These are phyloP conservation scores for Calonectria henricotiae DNA, from an alignment of 2,329 filamentous ascomycete species.

Conservation along the genomic window DNA sequence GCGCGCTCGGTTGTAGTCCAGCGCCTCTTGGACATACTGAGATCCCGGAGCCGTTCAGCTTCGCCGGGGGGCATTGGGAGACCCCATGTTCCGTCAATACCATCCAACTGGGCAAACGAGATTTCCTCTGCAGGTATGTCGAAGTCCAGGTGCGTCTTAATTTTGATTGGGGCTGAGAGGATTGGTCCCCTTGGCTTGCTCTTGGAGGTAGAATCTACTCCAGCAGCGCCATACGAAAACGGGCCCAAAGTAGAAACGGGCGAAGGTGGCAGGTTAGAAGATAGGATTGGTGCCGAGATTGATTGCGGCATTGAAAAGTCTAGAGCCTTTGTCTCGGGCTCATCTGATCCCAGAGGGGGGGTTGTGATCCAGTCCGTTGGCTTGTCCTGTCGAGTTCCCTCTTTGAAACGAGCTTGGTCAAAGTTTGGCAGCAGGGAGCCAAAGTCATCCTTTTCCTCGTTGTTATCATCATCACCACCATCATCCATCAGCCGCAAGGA, in stretches of 20 bases:
- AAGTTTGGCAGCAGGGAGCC: conserved; percentile 70
- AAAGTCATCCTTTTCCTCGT: conserved; percentile 62
- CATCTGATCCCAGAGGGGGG: conserved; percentile 32
- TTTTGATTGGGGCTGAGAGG: conserved; percentile 58
- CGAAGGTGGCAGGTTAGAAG: conserved; percentile 47
- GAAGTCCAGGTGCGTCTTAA: conserved; percentile 55
- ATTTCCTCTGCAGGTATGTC: conserved; percentile 56
- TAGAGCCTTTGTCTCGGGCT: conserved; percentile 37
- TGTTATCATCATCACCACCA: conserved; percentile 63
- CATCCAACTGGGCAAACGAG: conserved; percentile 57
- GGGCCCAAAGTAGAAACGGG: conserved; percentile 43
- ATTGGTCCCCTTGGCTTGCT: conserved; percentile 51
- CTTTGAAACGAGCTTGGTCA: conserved; percentile 59
- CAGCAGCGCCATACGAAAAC: conserved; percentile 44
- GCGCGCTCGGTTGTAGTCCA: conserved; percentile 71
- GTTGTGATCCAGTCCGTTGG: conserved; percentile 10
- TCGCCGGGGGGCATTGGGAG: conserved; percentile 63
- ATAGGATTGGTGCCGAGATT: conserved; percentile 41
- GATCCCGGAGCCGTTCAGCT: conserved; percentile 65
- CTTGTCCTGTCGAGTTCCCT: conserved; percentile 41
- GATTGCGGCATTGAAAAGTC: conserved; percentile 46
- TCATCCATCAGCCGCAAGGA: conserved; percentile 64
- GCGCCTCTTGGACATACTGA: conserved; percentile 66
- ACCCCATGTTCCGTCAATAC: conserved; percentile 64
- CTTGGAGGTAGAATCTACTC: conserved; percentile 43